Base-by-base conservation (phyloP, 2,329 filamentous ascomycete genomes). In the Zarea fungicola region DNA sequence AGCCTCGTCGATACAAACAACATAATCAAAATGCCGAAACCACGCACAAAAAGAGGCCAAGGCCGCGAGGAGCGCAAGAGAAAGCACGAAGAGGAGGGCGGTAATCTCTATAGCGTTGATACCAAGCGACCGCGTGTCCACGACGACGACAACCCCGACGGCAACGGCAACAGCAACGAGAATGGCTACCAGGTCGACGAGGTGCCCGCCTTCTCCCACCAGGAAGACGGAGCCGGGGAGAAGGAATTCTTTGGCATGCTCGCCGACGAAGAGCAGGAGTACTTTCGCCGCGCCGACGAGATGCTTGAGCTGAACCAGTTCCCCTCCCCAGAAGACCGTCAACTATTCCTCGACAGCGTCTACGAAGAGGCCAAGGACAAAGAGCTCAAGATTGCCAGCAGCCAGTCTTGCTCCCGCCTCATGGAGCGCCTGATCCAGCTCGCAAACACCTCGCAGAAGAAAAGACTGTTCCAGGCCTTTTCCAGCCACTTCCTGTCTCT, bases 301-400 rank as follows among this genome's bases (percentile, higher is more conserved):
- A 77, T 95, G 70, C 83, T 99, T 52, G 91, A 96, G 65, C 69
- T 89, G 57, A 93, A 97, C 69, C 83, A 92, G 64, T 97, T 97
- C 64, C 81, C 80, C 34, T 83, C 84, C 32, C 66, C 81, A 45
- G 89, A 96, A 57, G 86, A 90, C 57, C 78, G 84, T 50, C 72
- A 74, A 47, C 60, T 85, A 42, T 90, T 89, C 60, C 68, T 97
- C 40, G 81, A 85, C 53, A 95, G 85, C 65, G 87, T 97, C 44
- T 95, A 87, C 68, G 77, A 80, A 56, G 92, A 97, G 68, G 90
- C 91, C 1, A 76, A 83, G 52, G 90, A 89, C 53, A 97, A 97
- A 69, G 93, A 97, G 67, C 75, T 99, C 62, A 99, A 97, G 75
- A 81, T 99, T 54, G 91, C 91, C 21, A 93, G 89, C 70, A 96